Evolutionary conservation across 2,329 filamentous ascomycete species (phyloP), one percentile per base, ranked within the genome.

Genomic region (Aureobasidium namibiae): DNA sequence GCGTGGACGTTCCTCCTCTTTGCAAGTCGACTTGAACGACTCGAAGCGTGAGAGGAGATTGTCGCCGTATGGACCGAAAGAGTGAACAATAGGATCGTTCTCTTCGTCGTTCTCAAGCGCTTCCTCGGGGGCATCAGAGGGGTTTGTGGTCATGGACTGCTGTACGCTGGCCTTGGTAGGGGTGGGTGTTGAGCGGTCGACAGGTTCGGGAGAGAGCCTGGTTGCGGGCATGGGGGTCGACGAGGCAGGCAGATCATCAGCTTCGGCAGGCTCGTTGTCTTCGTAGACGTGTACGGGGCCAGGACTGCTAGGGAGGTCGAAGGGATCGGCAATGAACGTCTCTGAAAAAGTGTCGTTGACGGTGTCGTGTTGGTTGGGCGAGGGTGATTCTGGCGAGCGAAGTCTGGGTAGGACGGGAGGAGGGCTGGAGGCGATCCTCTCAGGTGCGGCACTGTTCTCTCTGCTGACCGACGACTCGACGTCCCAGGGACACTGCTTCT

Each of bases 51-150:
- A 83, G n/a, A 92, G 84, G 38, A 96, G 80, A 69, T 96, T 90
- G 57, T 89, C 88, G 42, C 90, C 91, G 68, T 89, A 95, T 0
- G 91, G 90, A 16, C 91, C 92, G 65, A 96, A 96, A 0, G 92
- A 96, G 72, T 94, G 89, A 18, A 96, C 79, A 58, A 96, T 85
- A 2, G 92, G 92, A 66, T 97, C 94, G 64, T 96, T 96, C 74
- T 97, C 92, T 76, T 96, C 92, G 66, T 92, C 88, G 0, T 89
- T 86, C 63, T 95, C 85, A 53, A 89, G 86, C 56, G 87, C 83
- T 18, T 91, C 85, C 18, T 87, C 85, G 18, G 66, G 65, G 39
- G 72, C 68, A 11, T 69, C 67, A 13, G 63, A 60, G 26, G 62
- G 48, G 56, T 49, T 45, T 39, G 21, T 61, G 31, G 33, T 24